These are phyloP conservation scores for Heliocybe sulcata DNA, from an alignment of 1,284 basidiomycete species.

Conservation along the genomic window DNA sequence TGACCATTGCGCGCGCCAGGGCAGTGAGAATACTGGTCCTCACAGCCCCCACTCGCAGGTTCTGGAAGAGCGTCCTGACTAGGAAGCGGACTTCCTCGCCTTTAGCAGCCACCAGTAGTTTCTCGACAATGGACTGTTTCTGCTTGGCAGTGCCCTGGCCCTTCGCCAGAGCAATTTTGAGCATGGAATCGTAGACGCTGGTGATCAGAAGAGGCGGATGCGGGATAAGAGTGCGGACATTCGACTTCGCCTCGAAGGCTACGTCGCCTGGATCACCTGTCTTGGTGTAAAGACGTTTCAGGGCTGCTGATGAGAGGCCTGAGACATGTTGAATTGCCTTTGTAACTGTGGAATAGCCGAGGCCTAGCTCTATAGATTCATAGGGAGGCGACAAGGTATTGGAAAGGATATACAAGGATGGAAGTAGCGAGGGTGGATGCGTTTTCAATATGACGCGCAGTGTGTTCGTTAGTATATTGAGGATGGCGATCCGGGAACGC, in stretches of 20 bases:
- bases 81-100: constrained; percentile 88
- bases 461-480: constrained; percentile 76
- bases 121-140: constrained; percentile 78
- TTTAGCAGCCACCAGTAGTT: constrained; percentile 74
- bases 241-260: constrained; percentile 78
- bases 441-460: constrained; percentile 65
- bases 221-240: constrained; percentile 68
- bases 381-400: constrained; percentile 83
- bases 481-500: constrained; percentile 76
- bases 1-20: constrained; percentile 73
- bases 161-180: constrained; percentile 60
- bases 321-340: constrained; percentile 81
- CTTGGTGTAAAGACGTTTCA: constrained; percentile 61
- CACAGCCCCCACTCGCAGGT: constrained; percentile 86
- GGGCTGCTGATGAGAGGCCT: constrained; percentile 60
- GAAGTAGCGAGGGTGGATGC: constrained; percentile 66
- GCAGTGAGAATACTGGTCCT: constrained; percentile 78
- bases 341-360: constrained; percentile 72
- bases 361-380: constrained; percentile 65
- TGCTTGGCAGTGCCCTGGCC: constrained; percentile 71
- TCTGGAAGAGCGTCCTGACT: constrained; percentile 74
- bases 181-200: constrained; percentile 57
- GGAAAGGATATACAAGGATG: constrained; percentile 85
- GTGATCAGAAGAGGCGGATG: constrained; percentile 63
- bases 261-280: constrained; percentile 77